Evolutionary conservation across 2,329 filamentous ascomycete species (phyloP).

Genomic region (Magnaporthales sp.): DNA sequence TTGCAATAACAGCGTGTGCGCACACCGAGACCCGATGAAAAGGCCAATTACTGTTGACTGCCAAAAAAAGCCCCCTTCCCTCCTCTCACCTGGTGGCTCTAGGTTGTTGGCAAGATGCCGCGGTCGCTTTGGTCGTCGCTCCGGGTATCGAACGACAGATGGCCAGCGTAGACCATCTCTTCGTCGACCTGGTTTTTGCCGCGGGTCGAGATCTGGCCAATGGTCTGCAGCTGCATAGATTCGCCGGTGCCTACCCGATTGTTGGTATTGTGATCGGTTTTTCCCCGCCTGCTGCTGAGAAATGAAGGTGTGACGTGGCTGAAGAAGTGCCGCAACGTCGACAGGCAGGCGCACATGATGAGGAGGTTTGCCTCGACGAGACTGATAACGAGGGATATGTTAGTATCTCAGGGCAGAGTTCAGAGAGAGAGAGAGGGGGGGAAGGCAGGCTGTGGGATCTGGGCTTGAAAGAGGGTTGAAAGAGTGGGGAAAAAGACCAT

Average conservation of each 20-base stretch:
- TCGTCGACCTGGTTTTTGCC: too few species aligned
- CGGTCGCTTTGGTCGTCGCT: too few species aligned
- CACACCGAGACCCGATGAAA: too few species aligned
- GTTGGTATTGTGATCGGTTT: neutral
- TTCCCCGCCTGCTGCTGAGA: neutral
- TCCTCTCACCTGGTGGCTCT: too few species aligned
- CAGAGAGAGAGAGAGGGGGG: neutral
- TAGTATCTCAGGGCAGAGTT: neutral
- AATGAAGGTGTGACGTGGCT: neutral
- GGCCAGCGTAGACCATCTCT: too few species aligned
- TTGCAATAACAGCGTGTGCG: too few species aligned
- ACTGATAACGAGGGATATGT: neutral
- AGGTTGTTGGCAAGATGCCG: too few species aligned
- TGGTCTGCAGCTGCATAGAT: too few species aligned
- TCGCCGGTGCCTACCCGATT: neutral
- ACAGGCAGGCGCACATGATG: conserved; percentile 6
- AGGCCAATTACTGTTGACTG: too few species aligned
- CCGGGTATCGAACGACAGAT: too few species aligned
- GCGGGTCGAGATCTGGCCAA: too few species aligned
- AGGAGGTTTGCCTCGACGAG: conserved; percentile 7
- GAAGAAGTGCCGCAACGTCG: conserved; percentile 6
- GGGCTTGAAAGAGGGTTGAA: neutral
- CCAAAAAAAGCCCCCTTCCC: too few species aligned
- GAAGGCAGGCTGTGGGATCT: neutral
- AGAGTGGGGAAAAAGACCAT: neutral